Percentiles rank a stretch among this genome's conserved stretches.
phyloP scores from a whole-genome alignment of 1,284 basidiomycete genomes.

The Retiboletus flavoniger region DNA sequence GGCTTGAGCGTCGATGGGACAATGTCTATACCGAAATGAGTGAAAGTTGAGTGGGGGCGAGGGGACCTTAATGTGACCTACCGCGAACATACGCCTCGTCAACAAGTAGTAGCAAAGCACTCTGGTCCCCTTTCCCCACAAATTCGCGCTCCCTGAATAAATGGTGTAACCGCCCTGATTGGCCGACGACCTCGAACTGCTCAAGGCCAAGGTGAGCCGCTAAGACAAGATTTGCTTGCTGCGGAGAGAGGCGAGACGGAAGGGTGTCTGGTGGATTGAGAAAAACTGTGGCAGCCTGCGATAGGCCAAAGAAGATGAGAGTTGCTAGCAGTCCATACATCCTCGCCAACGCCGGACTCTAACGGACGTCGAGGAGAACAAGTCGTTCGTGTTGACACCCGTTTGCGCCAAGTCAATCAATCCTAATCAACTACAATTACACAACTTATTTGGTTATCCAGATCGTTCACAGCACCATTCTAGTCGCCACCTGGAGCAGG shows the following conservation, averaged over 20 bases:
- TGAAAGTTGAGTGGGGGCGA: not conserved
- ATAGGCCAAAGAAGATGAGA: constrained; percentile 32
- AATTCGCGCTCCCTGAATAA: constrained; percentile 47
- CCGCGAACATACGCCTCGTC: constrained; percentile 59
- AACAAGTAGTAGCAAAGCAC: constrained; percentile 55
- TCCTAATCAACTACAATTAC: no score
- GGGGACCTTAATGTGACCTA: constrained; percentile 30
- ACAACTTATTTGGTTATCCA: not conserved
- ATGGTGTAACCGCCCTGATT: constrained; percentile 28
- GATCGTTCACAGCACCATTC: no score
- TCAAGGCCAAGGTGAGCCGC: constrained; percentile 72
- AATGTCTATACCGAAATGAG: constrained; percentile 40
- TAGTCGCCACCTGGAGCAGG: constrained; percentile 6
- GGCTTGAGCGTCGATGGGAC: constrained; percentile 47
- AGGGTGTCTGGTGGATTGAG: constrained; percentile 42
- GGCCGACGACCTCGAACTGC: constrained; percentile 52
- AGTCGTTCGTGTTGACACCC: constrained; percentile 15
- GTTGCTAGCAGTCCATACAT: constrained; percentile 34
- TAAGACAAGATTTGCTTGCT: constrained; percentile 57
- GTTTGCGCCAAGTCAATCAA: constrained; percentile 2
- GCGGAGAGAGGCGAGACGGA: constrained; percentile 43
- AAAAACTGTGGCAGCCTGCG: constrained; percentile 53
- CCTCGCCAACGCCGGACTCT: not conserved
- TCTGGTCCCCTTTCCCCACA: constrained; percentile 54
- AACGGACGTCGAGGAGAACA: not conserved